A percentile compares a stretch with the other conserved stretches of the same genome.
phyloP scores from a whole-genome alignment of 2,329 filamentous ascomycete genomes.

The Fusarium circinatum region DNA sequence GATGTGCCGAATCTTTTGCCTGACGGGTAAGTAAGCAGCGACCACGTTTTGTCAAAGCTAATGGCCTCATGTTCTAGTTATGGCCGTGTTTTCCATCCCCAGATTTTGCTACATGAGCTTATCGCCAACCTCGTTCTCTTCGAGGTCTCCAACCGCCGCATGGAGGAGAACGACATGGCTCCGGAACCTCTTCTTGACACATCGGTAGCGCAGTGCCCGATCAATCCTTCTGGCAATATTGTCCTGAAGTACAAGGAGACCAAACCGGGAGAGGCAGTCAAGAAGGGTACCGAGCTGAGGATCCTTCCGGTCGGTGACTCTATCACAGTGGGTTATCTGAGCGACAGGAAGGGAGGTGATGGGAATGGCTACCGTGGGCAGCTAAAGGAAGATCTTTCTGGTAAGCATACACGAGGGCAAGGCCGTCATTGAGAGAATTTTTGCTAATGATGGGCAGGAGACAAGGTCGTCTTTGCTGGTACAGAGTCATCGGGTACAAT shows the following conservation, averaged over 20 bases:
- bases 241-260: constrained; percentile 3
- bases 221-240: background rate
- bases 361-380: constrained; percentile 10
- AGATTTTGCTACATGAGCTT: background rate
- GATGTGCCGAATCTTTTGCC: constrained; percentile 5
- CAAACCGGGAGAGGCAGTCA: background rate
- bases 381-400: constrained; percentile 1
- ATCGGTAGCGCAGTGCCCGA: background rate
- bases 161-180: background rate
- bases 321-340: constrained; percentile 16
- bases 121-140: constrained; percentile 12
- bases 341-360: constrained; percentile 6
- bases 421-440: too few relatives aligned
- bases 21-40: constrained; percentile 1
- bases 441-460: background rate
- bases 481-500: constrained; percentile 14
- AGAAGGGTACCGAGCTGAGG: background rate
- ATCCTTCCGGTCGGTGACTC: constrained; percentile 20
- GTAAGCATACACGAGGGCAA: background rate
- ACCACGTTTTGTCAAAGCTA: too few relatives aligned
- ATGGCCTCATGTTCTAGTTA: background rate
- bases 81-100: constrained; percentile 13
- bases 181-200: background rate
- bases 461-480: constrained; percentile 13
- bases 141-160: background rate